Conservation (phyloP, 192 early-diverging fungal species). For the Geranomyces variabilis region DNA sequence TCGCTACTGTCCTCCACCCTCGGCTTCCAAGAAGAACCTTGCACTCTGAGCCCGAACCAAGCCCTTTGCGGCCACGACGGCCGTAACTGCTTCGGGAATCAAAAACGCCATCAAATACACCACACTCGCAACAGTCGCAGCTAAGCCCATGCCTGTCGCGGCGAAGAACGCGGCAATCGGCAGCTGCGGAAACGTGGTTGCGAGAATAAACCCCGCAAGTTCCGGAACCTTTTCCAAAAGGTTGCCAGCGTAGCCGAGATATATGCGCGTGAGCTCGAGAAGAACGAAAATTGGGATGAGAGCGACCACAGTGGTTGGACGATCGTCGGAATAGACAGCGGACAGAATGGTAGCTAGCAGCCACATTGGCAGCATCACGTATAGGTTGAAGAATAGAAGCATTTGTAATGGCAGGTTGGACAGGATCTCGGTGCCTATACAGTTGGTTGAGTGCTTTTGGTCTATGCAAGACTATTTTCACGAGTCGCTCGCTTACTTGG, state of each 20-base stretch:
- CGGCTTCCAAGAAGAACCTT: slow-evolving; percentile 22
- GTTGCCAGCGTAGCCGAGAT: slow-evolving; percentile 47
- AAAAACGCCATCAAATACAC: slow-evolving; percentile 37
- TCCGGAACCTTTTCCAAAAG: slow-evolving; percentile 50
- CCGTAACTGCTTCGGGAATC: slow-evolving; percentile 31
- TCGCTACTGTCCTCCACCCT: neutral
- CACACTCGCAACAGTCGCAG: slow-evolving; percentile 38
- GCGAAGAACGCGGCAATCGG: slow-evolving; percentile 32
- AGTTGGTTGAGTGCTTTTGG: neutral
- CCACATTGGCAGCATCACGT: slow-evolving; percentile 39
- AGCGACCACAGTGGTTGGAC: neutral
- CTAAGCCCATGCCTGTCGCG: slow-evolving; percentile 23
- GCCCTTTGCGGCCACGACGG: slow-evolving; percentile 32
- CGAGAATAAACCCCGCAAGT: slow-evolving; percentile 43
- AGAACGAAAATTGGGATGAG: slow-evolving; percentile 22
- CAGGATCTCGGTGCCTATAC: slow-evolving; percentile 33
- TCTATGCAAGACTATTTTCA: too few relatives aligned
- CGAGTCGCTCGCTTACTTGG: too few relatives aligned
- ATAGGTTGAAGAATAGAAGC: slow-evolving; percentile 43
- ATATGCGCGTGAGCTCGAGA: slow-evolving; percentile 41
- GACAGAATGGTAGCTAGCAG: slow-evolving; percentile 28
- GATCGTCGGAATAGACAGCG: neutral
- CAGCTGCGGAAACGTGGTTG: slow-evolving; percentile 45
- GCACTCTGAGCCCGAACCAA: slow-evolving; percentile 42
- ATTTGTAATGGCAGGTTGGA: slow-evolving; percentile 45